Conservation (phyloP, 805 yeast species). For the Kodamaea hsintzibuensis region DNA sequence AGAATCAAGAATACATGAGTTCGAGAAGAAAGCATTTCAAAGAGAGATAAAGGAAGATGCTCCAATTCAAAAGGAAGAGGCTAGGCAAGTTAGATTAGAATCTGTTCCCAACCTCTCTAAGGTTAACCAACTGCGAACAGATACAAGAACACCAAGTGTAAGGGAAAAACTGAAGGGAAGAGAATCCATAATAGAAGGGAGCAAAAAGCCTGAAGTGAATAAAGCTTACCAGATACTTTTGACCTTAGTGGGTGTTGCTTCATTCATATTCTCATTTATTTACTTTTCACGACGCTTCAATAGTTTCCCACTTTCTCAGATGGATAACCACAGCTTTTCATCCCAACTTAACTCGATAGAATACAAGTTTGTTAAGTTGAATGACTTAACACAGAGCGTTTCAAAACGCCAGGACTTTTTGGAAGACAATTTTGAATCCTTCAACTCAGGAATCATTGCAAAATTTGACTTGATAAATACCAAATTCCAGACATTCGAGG, state of each 20-base stretch:
- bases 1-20: slow-evolving; percentile 2
- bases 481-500: slow-evolving; percentile 11
- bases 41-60: slow-evolving; percentile 1
- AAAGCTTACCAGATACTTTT: no score
- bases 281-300: neutral
- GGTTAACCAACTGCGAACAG: no score
- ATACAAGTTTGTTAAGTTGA: slow-evolving; percentile 12
- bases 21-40: neutral
- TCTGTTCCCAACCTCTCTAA: no score
- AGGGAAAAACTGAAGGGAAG: neutral
- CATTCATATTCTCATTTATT: neutral
- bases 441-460: slow-evolving; percentile 13
- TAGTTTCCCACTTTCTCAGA: neutral
- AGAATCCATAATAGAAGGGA: no score
- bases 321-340: neutral
- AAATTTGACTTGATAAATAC: slow-evolving; percentile 20
- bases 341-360: slow-evolving; percentile 4
- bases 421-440: slow-evolving; percentile 17
- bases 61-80: neutral
- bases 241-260: neutral
- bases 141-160: no score
- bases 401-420: slow-evolving; percentile 20
- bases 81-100: neutral
- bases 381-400: slow-evolving; percentile 17
- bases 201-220: no score